Conservation (phyloP, 495 filamentous ascomycete genomes). For the Neurospora pannonica region DNA sequence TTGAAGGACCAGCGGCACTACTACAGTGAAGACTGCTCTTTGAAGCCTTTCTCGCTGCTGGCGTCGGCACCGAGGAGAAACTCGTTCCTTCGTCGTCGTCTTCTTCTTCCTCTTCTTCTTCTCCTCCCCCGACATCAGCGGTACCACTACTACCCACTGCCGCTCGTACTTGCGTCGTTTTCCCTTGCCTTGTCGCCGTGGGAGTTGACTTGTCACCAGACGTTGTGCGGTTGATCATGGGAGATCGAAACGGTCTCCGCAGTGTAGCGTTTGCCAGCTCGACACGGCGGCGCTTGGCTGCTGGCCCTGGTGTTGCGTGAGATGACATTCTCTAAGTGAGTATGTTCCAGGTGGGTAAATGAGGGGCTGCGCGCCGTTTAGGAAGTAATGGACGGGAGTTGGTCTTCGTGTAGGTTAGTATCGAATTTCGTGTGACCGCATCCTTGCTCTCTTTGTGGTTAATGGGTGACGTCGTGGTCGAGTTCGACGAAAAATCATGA, state of each 20-base stretch:
- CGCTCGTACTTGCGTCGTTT: not conserved
- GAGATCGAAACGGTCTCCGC: constrained; percentile 21
- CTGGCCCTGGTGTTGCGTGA: constrained; percentile 11
- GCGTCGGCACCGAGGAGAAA: not conserved
- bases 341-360: not conserved
- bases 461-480: not conserved
- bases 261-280: constrained; percentile 19
- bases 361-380: not conserved
- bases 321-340: constrained; percentile 7
- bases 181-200: not conserved
- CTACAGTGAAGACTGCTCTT: not conserved
- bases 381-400: not conserved
- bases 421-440: not conserved
- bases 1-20: not conserved
- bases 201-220: not conserved
- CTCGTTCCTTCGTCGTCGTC: not conserved
- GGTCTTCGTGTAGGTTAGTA: not conserved
- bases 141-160: not conserved
- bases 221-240: constrained; percentile 13
- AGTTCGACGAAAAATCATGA: not conserved
- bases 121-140: not conserved
- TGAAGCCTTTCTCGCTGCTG: not conserved
- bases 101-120: not conserved
- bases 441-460: not conserved
- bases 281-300: constrained; percentile 23